phyloP scores from a whole-genome alignment of 306 rosid species.

The Malus orientalis region DNA sequence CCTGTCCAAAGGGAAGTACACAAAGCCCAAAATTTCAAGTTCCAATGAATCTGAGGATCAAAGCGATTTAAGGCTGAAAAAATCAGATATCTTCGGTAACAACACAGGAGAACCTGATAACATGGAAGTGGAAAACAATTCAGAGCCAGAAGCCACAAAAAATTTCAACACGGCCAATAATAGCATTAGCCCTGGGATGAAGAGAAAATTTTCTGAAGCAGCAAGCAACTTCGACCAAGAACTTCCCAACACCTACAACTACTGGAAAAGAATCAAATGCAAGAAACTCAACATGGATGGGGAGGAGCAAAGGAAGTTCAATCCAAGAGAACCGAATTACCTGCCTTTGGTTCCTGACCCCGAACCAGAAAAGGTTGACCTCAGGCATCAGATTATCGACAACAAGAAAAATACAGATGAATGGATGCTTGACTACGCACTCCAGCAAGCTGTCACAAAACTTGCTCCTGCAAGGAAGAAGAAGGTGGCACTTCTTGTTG shows the following conservation, averaged over 20 bases:
- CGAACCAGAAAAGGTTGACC: slow-evolving; percentile 62
- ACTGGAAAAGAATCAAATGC: slow-evolving; percentile 27
- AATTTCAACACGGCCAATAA: neutral
- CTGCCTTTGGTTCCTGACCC: slow-evolving; percentile 57
- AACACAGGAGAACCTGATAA: neutral
- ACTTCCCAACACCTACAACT: slow-evolving; percentile 13
- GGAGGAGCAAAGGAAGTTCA: slow-evolving; percentile 48
- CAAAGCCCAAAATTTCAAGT: slow-evolving; percentile 2
- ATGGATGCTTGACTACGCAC: slow-evolving; percentile 90
- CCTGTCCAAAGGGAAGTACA: slow-evolving; percentile 4
- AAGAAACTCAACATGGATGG: slow-evolving; percentile 35
- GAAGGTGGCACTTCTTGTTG: slow-evolving; percentile 89
- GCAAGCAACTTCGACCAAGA: slow-evolving; percentile 14
- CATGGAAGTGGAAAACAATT: slow-evolving; percentile 1
- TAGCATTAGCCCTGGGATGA: slow-evolving; percentile 13
- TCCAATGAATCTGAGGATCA: slow-evolving; percentile 4
- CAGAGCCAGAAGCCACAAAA: neutral
- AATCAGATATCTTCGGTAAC: slow-evolving; percentile 5
- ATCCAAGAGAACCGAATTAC: slow-evolving; percentile 73
- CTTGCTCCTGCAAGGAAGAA: slow-evolving; percentile 93
- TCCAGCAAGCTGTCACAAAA: slow-evolving; percentile 57
- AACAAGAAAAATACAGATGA: slow-evolving; percentile 70
- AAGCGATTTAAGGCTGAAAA: neutral
- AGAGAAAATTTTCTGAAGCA: neutral
- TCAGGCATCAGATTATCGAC: slow-evolving; percentile 80